A percentile compares a stretch with the other conserved stretches of the same genome.
Conservation (phyloP, 1,139 yeast genomes). For the Pichia sp. region DNA sequence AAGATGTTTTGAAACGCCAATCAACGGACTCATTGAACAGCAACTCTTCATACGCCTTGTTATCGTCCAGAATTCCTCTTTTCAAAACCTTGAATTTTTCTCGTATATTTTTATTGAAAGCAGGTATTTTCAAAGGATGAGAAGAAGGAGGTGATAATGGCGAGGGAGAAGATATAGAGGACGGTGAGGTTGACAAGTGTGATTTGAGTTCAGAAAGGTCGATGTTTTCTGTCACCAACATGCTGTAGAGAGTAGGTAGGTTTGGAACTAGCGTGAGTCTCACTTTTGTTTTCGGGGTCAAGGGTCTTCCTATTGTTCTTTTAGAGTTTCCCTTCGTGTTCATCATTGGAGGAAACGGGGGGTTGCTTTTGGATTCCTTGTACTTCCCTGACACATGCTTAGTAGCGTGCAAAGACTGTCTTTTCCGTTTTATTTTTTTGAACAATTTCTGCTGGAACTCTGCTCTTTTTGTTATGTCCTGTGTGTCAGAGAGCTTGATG, state of each 20-base stretch:
- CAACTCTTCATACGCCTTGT: constrained; percentile 20
- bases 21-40: constrained; percentile 36
- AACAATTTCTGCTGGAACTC: constrained; percentile 6
- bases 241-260: constrained; percentile 41
- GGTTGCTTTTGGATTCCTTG: neutral
- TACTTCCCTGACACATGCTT: neutral
- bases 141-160: neutral
- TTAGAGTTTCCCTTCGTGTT: neutral
- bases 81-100: constrained; percentile 26
- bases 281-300: constrained; percentile 50
- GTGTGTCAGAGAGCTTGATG: constrained; percentile 7
- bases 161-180: neutral
- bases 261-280: constrained; percentile 45
- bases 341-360: neutral
- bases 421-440: constrained; percentile 8
- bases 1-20: constrained; percentile 31
- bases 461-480: constrained; percentile 3
- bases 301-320: constrained; percentile 48
- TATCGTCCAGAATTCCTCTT: constrained; percentile 22
- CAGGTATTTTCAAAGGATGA: neutral
- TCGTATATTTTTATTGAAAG: neutral
- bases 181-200: neutral
- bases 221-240: constrained; percentile 39
- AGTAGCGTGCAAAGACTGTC: neutral
- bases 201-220: constrained; percentile 20